These are phyloP conservation scores for Clonostachys byssicola DNA, from an alignment of 2,329 filamentous ascomycete genomes.

Conservation along the genomic window DNA sequence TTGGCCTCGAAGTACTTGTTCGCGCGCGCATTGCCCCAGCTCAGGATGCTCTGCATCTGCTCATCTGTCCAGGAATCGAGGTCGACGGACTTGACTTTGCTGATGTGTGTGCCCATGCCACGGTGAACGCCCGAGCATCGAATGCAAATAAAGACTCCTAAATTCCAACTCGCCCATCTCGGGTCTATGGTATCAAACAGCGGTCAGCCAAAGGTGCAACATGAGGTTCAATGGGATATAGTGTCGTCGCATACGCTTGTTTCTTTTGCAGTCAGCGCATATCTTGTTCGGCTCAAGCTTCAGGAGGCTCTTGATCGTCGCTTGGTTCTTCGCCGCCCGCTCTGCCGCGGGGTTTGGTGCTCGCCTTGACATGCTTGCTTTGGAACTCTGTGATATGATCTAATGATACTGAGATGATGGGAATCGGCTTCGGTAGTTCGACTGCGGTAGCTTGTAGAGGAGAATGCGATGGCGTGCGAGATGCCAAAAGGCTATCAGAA, in stretches of 20 bases:
- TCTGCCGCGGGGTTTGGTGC: conserved; percentile 75
- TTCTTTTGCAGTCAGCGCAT: conserved; percentile 97
- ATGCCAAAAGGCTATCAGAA: no score
- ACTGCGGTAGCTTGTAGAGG: no score
- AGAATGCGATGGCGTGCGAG: no score
- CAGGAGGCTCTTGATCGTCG: conserved; percentile 88
- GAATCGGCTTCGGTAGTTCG: no score
- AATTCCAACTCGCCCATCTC: conserved; percentile 98
- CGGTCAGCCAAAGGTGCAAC: background rate
- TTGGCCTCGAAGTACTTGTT: conserved; percentile 99
- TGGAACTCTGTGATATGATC: background rate
- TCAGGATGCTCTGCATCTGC: conserved; percentile 87
- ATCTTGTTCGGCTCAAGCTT: conserved; percentile 95
- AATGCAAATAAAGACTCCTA: conserved; percentile 97
- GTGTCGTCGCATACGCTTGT: conserved; percentile 70
- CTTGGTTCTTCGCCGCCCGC: conserved; percentile 87
- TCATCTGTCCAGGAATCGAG: conserved; percentile 98
- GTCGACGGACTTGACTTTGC: conserved; percentile 95
- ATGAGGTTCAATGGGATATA: background rate
- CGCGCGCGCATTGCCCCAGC: conserved; percentile 92
- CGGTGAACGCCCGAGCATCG: conserved; percentile 97
- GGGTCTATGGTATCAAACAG: conserved; percentile 57
- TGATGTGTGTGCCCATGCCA: conserved; percentile 98
- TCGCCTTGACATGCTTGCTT: conserved; percentile 67
- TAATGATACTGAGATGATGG: no score